Percentiles rank a stretch among this genome's conserved stretches.
Evolutionary conservation across 495 filamentous ascomycete species (phyloP).

Genomic region (Neurospora sp.): DNA sequence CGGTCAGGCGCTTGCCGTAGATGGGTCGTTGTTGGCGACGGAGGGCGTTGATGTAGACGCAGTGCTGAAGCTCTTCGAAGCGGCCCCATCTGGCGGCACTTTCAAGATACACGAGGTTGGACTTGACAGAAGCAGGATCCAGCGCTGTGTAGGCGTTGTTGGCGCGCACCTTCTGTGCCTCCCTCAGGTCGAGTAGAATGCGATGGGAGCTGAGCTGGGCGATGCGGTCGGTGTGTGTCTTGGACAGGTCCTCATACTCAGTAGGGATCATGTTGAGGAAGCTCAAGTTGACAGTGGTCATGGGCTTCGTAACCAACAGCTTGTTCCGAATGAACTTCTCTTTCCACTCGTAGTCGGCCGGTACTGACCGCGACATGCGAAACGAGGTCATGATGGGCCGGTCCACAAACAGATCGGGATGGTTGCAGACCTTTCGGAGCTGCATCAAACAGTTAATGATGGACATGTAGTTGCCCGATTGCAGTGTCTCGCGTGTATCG

Average conservation of each 20-base stretch:
- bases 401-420: constrained; percentile 97
- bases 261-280: constrained; percentile 77
- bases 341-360: constrained; percentile 69
- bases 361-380: constrained; percentile 75
- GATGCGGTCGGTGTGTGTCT: constrained; percentile 49
- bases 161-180: constrained; percentile 52
- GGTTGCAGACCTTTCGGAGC: constrained; percentile 95
- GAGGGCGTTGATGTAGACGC: constrained; percentile 69
- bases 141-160: constrained; percentile 48
- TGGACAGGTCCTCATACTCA: constrained; percentile 56
- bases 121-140: constrained; percentile 51
- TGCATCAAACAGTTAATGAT: constrained; percentile 99
- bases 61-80: constrained; percentile 71
- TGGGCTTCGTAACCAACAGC: constrained; percentile 54
- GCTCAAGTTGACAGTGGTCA: constrained; percentile 57
- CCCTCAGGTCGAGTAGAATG: constrained; percentile 50
- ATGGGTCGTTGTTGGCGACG: constrained; percentile 73
- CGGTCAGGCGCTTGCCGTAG: constrained; percentile 65
- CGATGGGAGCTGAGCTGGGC: constrained; percentile 54
- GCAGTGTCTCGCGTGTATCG: constrained; percentile 75
- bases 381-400: constrained; percentile 95
- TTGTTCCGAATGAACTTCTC: constrained; percentile 60
- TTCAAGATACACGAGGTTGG: constrained; percentile 62
- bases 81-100: constrained; percentile 58
- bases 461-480: constrained; percentile 93